Evolutionary conservation across 306 rosid species (phyloP).

Genomic region (barrel medic (Medicago truncatula)): DNA sequence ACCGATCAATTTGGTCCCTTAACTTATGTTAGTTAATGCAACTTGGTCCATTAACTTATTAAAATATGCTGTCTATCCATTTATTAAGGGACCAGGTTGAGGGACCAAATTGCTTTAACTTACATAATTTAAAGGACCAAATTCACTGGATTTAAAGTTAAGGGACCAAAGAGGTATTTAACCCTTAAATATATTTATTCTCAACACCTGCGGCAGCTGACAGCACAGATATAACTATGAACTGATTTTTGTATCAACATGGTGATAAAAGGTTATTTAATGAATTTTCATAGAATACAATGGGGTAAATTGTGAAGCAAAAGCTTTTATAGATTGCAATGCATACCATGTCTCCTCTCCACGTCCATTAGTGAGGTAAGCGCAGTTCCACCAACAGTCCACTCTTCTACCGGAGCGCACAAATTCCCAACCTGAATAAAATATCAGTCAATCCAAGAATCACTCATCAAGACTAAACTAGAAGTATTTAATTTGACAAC

Average conservation of each 20-base stretch:
- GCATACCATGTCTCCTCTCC: conserved; percentile 95
- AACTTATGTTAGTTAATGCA: too few relatives aligned
- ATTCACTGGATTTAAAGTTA: too few relatives aligned
- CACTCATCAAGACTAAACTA: conserved; percentile 24
- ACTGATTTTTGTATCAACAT: conserved; percentile 9
- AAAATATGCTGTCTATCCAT: too few relatives aligned
- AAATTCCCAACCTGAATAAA: conserved; percentile 85
- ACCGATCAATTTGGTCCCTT: too few relatives aligned
- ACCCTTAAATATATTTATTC: not conserved
- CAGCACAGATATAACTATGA: conserved; percentile 10
- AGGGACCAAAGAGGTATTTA: too few relatives aligned
- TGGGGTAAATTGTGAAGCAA: conserved; percentile 14
- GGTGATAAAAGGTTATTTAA: conserved; percentile 30
- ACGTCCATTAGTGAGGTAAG: conserved; percentile 94
- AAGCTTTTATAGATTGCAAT: conserved; percentile 31
- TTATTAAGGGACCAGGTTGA: too few relatives aligned
- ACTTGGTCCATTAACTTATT: too few relatives aligned
- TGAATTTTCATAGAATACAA: conserved; percentile 2
- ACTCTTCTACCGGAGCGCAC: conserved; percentile 89
- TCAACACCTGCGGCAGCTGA: conserved; percentile 22
- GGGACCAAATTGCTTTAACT: too few relatives aligned
- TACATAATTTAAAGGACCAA: too few relatives aligned
- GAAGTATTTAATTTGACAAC: conserved; percentile 38
- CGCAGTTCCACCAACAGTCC: conserved; percentile 96
- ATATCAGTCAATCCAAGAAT: conserved; percentile 20